Conservation (phyloP, 2,329 filamentous ascomycete genomes). For the Xenoacremonium recifei region DNA sequence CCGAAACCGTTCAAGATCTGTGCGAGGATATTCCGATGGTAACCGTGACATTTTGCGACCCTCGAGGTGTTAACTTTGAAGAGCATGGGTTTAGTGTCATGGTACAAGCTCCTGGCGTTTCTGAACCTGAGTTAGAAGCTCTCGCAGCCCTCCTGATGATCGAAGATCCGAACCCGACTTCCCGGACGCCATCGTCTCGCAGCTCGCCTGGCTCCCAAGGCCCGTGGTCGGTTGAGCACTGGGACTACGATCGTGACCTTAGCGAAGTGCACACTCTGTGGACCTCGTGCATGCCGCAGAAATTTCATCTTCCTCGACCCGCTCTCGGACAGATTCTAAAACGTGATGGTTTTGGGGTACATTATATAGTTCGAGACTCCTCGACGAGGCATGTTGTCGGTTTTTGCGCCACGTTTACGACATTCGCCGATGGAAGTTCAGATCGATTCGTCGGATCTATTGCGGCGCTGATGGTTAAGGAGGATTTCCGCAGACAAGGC, state of each 20-base stretch:
- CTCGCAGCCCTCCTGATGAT: conserved; percentile 54
- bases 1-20: conserved; percentile 41
- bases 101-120: conserved; percentile 49
- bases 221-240: conserved; percentile 42
- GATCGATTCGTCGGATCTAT: conserved; percentile 56
- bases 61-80: conserved; percentile 37
- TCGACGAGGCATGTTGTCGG: conserved; percentile 43
- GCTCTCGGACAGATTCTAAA: conserved; percentile 47
- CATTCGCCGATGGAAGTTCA: conserved; percentile 51
- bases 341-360: conserved; percentile 55
- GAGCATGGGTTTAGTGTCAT: conserved; percentile 50
- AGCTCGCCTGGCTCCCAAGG: conserved; percentile 13
- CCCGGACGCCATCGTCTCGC: too few relatives aligned
- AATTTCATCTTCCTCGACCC: conserved; percentile 44
- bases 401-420: conserved; percentile 61
- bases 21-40: conserved; percentile 51
- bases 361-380: conserved; percentile 55
- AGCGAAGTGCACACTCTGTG: conserved; percentile 45
- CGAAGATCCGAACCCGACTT: too few relatives aligned
- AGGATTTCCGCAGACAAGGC: conserved; percentile 46
- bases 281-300: conserved; percentile 39
- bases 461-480: conserved; percentile 51
- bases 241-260: conserved; percentile 39
- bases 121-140: conserved; percentile 44
- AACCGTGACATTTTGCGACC: conserved; percentile 50